Conservation (phyloP, 176 grass and related monocot genomes). For the Chrysopogon serrulatus region DNA sequence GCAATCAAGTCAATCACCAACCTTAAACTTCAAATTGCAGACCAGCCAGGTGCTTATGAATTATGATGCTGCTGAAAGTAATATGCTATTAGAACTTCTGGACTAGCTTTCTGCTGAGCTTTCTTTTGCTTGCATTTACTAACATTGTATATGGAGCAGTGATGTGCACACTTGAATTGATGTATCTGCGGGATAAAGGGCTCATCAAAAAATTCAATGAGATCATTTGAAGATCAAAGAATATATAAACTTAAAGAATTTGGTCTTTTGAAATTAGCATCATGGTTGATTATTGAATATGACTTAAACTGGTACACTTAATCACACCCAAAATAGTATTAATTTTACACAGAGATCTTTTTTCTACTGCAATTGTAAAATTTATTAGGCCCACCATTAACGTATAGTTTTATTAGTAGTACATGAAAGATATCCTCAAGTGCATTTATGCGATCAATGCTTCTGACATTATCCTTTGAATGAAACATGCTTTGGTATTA, state of each 20-base stretch:
- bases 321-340: not conserved
- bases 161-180: not conserved
- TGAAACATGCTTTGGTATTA: not conserved
- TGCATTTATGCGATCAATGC: not conserved
- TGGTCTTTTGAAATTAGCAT: not conserved
- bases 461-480: not conserved
- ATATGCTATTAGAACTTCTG: not conserved
- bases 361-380: not conserved
- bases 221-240: slow-evolving; percentile 1
- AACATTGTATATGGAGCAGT: not conserved
- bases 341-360: not conserved
- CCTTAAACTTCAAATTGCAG: not conserved
- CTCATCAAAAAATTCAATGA: not conserved
- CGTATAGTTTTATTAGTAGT: not conserved
- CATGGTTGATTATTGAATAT: not conserved
- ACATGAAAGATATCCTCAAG: not conserved
- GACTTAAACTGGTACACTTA: not conserved
- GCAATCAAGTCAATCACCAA: not conserved
- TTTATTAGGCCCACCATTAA: not conserved
- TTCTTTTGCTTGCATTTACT: not conserved
- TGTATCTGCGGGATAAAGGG: not conserved
- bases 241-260: not conserved
- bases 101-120: not conserved
- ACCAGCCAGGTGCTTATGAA: not conserved
- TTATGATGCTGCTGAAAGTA: not conserved